These are phyloP conservation scores for Elsinoe ampelina DNA, from an alignment of 2,329 filamentous ascomycete species.

Conservation along the genomic window DNA sequence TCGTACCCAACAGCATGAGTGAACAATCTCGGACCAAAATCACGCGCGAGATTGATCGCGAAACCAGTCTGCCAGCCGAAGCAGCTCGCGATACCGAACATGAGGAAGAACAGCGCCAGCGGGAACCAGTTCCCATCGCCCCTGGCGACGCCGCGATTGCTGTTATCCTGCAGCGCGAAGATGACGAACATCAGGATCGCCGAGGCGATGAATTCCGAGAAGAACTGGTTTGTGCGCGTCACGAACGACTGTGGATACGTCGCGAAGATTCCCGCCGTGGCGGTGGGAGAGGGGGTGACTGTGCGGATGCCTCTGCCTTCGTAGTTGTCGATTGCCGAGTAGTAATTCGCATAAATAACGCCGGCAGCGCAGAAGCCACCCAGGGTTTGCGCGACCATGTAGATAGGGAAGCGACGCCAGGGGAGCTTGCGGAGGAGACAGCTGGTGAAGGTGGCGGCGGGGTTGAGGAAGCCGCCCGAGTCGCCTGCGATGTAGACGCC, in stretches of 20 bases:
- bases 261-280: conserved; percentile 32
- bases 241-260: conserved; percentile 45
- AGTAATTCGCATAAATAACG: conserved; percentile 22
- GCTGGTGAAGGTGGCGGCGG: conserved; percentile 18
- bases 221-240: conserved; percentile 48
- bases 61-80: conserved; percentile 57
- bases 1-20: conserved; percentile 55
- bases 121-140: conserved; percentile 45
- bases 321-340: conserved; percentile 15
- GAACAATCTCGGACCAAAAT: conserved; percentile 52
- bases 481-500: conserved; percentile 35
- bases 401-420: conserved; percentile 17
- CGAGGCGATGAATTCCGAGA: conserved; percentile 57
- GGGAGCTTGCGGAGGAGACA: conserved; percentile 19
- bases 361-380: conserved; percentile 22
- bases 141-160: conserved; percentile 23
- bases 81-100: conserved; percentile 55
- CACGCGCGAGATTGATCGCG: conserved; percentile 52
- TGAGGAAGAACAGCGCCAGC: conserved; percentile 50
- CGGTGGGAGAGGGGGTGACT: conserved; percentile 27
- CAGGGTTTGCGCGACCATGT: conserved; percentile 15
- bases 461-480: conserved; percentile 20
- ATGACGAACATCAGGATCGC: conserved; percentile 58
- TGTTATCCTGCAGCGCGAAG: conserved; percentile 51
- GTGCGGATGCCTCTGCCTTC: conserved; percentile 17